Percentiles rank a stretch among this genome's conserved stretches.
These are phyloP conservation scores for Metarhizium humberi DNA, from an alignment of 2,329 filamentous ascomycete genomes.

Conservation along the genomic window DNA sequence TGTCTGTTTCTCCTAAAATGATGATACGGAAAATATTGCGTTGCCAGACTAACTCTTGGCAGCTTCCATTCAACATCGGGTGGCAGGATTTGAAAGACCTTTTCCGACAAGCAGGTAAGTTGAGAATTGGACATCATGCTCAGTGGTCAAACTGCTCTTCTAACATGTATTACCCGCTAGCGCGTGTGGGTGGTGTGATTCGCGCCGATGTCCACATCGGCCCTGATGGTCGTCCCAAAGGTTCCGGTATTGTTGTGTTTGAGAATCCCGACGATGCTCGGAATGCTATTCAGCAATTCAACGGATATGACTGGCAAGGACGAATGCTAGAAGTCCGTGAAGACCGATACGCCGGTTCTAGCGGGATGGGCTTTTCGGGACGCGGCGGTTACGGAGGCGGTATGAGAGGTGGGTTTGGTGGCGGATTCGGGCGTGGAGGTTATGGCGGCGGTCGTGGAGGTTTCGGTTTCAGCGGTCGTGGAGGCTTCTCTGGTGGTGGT, in stretches of 20 bases:
- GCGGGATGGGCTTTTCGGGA: slow-evolving; percentile 44
- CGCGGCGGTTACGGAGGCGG: slow-evolving; percentile 52
- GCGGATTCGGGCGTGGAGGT: slow-evolving; percentile 43
- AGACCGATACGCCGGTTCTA: slow-evolving; percentile 76
- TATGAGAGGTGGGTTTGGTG: slow-evolving; percentile 50
- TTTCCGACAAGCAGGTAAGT: slow-evolving; percentile 94
- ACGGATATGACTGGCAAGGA: slow-evolving; percentile 98
- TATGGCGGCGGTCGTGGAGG: slow-evolving; percentile 34
- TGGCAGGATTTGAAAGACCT: slow-evolving; percentile 99
- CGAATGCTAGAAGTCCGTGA: slow-evolving; percentile 89
- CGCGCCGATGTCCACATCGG: slow-evolving; percentile 92
- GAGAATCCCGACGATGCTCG: slow-evolving; percentile 91
- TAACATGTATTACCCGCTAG: slow-evolving; percentile 13
- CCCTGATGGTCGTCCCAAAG: slow-evolving; percentile 87
- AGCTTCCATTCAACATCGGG: slow-evolving; percentile 95
- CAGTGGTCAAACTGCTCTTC: background rate
- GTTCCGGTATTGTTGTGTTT: slow-evolving; percentile 93
- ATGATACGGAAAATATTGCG: background rate
- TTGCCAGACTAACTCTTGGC: slow-evolving; percentile 13
- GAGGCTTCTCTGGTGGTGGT: slow-evolving; percentile 40
- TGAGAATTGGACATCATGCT: background rate
- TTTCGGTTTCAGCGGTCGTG: slow-evolving; percentile 39
- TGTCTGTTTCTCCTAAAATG: slow-evolving; percentile 57
- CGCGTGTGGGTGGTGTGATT: slow-evolving; percentile 67
- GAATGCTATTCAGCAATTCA: slow-evolving; percentile 94